These are phyloP conservation scores for Panicum virgatum DNA, from an alignment of 202 grass and related monocot genomes.

Conservation along the genomic window DNA sequence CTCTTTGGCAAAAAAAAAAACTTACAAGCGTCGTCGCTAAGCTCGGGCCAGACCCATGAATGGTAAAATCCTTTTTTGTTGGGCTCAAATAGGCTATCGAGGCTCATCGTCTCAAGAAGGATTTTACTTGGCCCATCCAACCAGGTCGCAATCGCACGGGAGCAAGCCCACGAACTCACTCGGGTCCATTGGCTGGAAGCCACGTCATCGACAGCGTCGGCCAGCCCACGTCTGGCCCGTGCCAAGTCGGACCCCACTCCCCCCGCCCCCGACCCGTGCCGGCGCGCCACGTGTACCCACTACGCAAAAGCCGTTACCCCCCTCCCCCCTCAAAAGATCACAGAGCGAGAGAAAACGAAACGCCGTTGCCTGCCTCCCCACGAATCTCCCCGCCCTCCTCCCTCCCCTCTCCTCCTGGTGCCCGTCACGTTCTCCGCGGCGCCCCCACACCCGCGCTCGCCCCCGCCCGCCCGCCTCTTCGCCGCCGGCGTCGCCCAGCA, in stretches of 20 bases:
- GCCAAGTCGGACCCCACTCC: neutral
- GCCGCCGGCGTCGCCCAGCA: neutral
- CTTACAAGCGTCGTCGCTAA: too few species aligned
- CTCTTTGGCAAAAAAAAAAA: too few species aligned
- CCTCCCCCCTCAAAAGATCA: neutral
- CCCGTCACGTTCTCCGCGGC: conserved; percentile 30
- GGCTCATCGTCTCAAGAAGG: too few species aligned
- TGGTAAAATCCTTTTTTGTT: too few species aligned
- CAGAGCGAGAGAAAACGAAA: neutral
- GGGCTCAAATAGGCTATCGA: too few species aligned
- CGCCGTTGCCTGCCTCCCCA: neutral
- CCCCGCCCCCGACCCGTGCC: neutral
- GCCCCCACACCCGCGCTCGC: neutral
- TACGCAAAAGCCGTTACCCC: conserved; percentile 17
- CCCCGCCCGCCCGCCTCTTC: neutral
- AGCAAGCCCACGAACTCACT: neutral
- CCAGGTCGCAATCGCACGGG: too few species aligned
- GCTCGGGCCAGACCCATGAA: too few species aligned
- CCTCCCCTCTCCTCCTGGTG: neutral
- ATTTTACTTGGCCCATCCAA: too few species aligned
- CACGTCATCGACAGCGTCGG: neutral
- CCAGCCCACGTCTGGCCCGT: neutral
- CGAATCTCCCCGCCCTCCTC: neutral
- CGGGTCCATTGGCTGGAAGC: neutral
- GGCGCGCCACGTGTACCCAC: neutral